Evolutionary conservation across 495 filamentous ascomycete genomes (phyloP).

Genomic region (Filosporella fistucella): DNA sequence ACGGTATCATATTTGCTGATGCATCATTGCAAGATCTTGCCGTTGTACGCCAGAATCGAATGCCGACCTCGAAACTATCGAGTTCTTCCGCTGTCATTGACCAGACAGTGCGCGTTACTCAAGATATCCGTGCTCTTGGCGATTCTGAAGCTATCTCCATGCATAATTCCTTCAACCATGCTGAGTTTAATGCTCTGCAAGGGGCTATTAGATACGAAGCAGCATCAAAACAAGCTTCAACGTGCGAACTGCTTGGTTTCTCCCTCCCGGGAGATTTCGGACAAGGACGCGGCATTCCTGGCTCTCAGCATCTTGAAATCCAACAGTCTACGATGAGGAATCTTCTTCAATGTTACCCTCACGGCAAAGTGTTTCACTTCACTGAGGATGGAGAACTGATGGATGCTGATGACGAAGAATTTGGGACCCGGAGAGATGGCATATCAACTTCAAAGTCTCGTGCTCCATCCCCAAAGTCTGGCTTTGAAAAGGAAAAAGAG

Average conservation of each 20-base stretch:
- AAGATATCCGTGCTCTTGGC: no score
- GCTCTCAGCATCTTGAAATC: conserved; percentile 14
- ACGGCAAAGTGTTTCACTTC: conserved; percentile 32
- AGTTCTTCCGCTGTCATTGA: no score
- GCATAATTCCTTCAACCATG: no score
- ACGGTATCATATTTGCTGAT: conserved; percentile 47
- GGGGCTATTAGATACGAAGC: no score
- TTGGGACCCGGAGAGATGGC: not conserved
- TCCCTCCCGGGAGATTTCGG: conserved; percentile 2
- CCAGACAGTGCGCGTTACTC: no score
- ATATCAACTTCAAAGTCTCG: not conserved
- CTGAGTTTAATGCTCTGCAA: no score
- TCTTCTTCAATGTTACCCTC: conserved; percentile 28
- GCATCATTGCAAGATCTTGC: conserved; percentile 27
- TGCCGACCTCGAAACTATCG: no score
- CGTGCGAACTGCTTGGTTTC: conserved; percentile 11
- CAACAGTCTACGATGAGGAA: conserved; percentile 27
- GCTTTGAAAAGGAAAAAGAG: conserved; percentile 9
- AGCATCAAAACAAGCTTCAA: no score
- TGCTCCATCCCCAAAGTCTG: no score
- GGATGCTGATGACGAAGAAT: not conserved
- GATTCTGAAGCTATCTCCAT: no score
- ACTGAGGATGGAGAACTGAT: conserved; percentile 28
- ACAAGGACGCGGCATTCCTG: not conserved
- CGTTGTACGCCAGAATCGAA: no score